These are phyloP conservation scores for Neofusicoccum sp. DNA, from an alignment of 2,329 filamentous ascomycete genomes.

Conservation along the genomic window DNA sequence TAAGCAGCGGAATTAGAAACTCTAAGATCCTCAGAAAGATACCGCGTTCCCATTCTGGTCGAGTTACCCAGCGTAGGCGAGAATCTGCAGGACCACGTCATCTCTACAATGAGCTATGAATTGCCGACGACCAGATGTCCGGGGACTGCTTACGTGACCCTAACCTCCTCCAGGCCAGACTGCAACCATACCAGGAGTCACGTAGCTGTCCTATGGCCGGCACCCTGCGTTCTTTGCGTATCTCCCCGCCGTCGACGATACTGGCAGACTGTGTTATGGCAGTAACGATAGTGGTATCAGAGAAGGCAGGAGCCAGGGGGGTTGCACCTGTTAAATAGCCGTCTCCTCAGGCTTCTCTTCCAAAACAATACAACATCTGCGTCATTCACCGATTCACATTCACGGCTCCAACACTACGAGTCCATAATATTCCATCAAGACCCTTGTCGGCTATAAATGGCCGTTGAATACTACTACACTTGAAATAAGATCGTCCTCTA, in stretches of 20 bases:
- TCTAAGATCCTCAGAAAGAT: slow-evolving; percentile 19
- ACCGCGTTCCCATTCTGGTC: slow-evolving; percentile 21
- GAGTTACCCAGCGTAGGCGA: slow-evolving; percentile 30
- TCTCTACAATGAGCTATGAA: not conserved
- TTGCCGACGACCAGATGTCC: slow-evolving; percentile 22
- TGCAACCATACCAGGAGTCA: slow-evolving; percentile 27
- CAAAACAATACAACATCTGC: too few species aligned
- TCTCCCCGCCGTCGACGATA: slow-evolving; percentile 21
- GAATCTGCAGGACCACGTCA: slow-evolving; percentile 36
- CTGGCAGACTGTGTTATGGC: too few species aligned
- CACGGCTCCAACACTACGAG: too few species aligned
- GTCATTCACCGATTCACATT: too few species aligned
- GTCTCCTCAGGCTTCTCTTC: too few species aligned
- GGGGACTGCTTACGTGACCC: slow-evolving; percentile 27
- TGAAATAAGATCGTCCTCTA: too few species aligned
- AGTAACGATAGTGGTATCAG: too few species aligned
- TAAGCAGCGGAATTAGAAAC: slow-evolving; percentile 22
- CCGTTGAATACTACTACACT: too few species aligned
- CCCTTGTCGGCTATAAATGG: too few species aligned
- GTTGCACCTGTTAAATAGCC: too few species aligned
- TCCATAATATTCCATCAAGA: too few species aligned
- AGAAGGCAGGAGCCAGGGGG: too few species aligned
- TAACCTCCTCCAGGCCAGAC: slow-evolving; percentile 20
- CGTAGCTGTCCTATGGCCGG: slow-evolving; percentile 24
- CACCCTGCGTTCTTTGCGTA: slow-evolving; percentile 26